These are phyloP conservation scores for Cantharellus anzutake DNA, from an alignment of 768 basidiomycete genomes.

Conservation along the genomic window DNA sequence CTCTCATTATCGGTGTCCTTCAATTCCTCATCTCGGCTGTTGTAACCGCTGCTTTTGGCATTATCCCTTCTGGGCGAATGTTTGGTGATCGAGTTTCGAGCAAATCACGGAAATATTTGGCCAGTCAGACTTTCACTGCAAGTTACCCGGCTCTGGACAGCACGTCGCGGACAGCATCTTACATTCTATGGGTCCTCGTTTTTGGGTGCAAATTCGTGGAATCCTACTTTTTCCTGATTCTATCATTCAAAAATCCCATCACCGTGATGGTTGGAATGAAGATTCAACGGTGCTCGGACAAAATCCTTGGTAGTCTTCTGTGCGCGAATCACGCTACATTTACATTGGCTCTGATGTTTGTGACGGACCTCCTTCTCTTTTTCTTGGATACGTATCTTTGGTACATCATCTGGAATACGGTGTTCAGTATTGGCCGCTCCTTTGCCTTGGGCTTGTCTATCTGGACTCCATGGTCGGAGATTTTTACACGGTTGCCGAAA, in stretches of 20 bases:
- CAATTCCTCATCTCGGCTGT: slow-evolving; percentile 88
- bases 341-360: slow-evolving; percentile 90
- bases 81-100: slow-evolving; percentile 95
- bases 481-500: slow-evolving; percentile 89
- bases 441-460: slow-evolving; percentile 88
- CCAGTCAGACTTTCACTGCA: slow-evolving; percentile 95
- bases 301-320: slow-evolving; percentile 61
- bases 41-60: slow-evolving; percentile 71
- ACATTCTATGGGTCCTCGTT: slow-evolving; percentile 74
- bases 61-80: slow-evolving; percentile 94
- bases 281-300: slow-evolving; percentile 77
- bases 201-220: slow-evolving; percentile 95
- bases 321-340: slow-evolving; percentile 91
- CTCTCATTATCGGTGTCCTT: slow-evolving; percentile 86
- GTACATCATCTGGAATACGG: slow-evolving; percentile 99
- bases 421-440: slow-evolving; percentile 71
- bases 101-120: slow-evolving; percentile 91
- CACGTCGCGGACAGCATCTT: slow-evolving; percentile 54
- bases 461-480: slow-evolving; percentile 99
- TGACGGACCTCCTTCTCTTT: slow-evolving; percentile 94
- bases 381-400: slow-evolving; percentile 99
- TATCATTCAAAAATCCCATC: slow-evolving; percentile 87
- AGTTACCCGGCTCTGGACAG: slow-evolving; percentile 60
- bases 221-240: slow-evolving; percentile 94
- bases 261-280: slow-evolving; percentile 94